These are phyloP conservation scores for Takashimella tepidaria DNA, from an alignment of 1,284 basidiomycete species.

Conservation along the genomic window DNA sequence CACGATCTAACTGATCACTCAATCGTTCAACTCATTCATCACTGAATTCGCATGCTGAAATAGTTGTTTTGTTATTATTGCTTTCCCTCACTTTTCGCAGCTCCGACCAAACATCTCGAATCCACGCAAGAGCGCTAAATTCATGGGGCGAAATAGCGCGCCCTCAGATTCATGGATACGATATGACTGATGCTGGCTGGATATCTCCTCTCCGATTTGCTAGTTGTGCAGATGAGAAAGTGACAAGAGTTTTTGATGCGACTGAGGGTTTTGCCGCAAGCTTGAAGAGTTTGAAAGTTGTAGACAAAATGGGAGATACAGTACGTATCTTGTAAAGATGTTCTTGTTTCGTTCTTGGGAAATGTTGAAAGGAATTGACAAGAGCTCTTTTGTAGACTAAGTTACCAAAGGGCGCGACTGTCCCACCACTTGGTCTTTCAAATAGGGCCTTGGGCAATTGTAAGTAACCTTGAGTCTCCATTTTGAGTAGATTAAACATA, in stretches of 20 bases:
- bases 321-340: background rate
- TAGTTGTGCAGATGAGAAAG: constrained; percentile 88
- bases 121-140: constrained; percentile 59
- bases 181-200: constrained; percentile 74
- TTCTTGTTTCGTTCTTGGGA: background rate
- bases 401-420: constrained; percentile 56
- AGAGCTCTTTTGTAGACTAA: constrained; percentile 8
- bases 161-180: constrained; percentile 92
- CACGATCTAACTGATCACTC: background rate
- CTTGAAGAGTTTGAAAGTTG: constrained; percentile 50
- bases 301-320: constrained; percentile 10
- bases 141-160: constrained; percentile 81
- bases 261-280: constrained; percentile 68
- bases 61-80: too few relatives aligned
- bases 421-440: constrained; percentile 70
- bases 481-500: background rate
- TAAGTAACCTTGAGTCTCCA: constrained; percentile 42
- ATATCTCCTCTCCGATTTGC: constrained; percentile 70
- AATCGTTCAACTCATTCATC: too few relatives aligned
- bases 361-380: too few relatives aligned
- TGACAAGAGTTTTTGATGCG: constrained; percentile 82
- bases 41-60: too few relatives aligned
- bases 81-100: too few relatives aligned
- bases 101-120: constrained; percentile 79
- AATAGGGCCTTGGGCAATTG: constrained; percentile 75